phyloP scores from a whole-genome alignment of 257 asterid species.

The Solanum corneliomulleri region DNA sequence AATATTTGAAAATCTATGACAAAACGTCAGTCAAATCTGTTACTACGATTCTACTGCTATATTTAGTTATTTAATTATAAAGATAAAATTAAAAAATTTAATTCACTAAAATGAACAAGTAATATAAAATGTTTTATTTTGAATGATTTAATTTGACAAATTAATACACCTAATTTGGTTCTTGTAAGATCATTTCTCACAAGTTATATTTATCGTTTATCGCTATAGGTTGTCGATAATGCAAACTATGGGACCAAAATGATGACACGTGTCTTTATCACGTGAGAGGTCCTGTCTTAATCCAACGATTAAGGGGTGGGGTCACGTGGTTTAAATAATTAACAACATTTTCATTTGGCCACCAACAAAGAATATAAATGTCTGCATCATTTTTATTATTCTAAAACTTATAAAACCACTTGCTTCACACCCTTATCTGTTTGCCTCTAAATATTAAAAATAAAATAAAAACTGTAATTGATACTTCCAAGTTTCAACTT shows the following conservation, averaged over 20 bases:
- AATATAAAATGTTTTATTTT: no score
- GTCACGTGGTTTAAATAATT: background rate
- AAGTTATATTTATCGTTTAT: background rate
- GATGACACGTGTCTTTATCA: background rate
- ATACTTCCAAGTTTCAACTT: background rate
- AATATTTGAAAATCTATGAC: no score
- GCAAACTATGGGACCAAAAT: background rate
- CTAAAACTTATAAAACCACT: background rate
- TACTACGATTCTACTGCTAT: no score
- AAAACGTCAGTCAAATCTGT: fast-evolving
- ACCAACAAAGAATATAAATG: background rate
- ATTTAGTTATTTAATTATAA: no score
- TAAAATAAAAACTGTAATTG: background rate
- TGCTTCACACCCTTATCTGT: background rate
- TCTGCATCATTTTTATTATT: background rate
- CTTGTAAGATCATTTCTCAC: background rate
- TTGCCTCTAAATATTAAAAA: background rate
- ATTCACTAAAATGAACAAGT: no score
- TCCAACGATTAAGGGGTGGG: background rate
- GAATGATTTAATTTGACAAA: no score
- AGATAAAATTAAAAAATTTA: no score
- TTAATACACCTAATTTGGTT: background rate
- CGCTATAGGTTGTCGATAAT: background rate
- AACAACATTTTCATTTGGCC: background rate
- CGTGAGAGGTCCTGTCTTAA: background rate